A percentile compares a stretch with the other conserved stretches of the same genome.
phyloP scores from a whole-genome alignment of 2,329 filamentous ascomycete genomes.

The Beauveria brongniartii region DNA sequence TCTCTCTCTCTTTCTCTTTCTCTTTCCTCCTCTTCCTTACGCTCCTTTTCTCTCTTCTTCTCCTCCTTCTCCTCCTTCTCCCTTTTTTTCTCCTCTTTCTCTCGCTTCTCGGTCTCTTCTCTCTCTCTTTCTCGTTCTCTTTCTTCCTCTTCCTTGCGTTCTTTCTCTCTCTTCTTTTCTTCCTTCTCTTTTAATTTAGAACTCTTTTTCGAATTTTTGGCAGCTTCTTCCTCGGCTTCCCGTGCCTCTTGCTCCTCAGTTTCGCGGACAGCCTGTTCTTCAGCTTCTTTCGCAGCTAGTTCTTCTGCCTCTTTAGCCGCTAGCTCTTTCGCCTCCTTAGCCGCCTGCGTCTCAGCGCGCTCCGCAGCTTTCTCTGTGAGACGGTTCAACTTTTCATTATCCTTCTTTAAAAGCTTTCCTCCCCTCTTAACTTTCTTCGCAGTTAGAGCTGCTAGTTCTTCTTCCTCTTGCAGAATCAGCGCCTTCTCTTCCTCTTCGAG shows the following conservation, averaged over 20 bases:
- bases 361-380: conserved; percentile 16
- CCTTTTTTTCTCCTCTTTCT: conserved; percentile 26
- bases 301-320: conserved; percentile 17
- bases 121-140: conserved; percentile 15
- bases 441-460: conserved; percentile 32
- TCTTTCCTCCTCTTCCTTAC: conserved; percentile 20
- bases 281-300: conserved; percentile 19
- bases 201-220: conserved; percentile 24
- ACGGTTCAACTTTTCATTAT: conserved; percentile 21
- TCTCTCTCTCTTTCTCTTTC: conserved; percentile 15
- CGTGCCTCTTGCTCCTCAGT: conserved; percentile 21
- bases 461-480: conserved; percentile 23
- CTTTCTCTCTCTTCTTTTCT: conserved; percentile 19
- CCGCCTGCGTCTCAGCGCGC: conserved; percentile 17
- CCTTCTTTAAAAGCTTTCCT: conserved; percentile 27
- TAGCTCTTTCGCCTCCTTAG: conserved; percentile 17
- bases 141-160: conserved; percentile 19
- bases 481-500: conserved; percentile 19
- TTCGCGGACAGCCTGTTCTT: conserved; percentile 20
- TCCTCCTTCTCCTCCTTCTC: conserved; percentile 15
- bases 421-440: conserved; percentile 43
- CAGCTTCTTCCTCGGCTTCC: conserved; percentile 24
- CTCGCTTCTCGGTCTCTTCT: conserved; percentile 19
- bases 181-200: conserved; percentile 32
- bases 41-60: conserved; percentile 16